Percentiles rank a stretch among this genome's conserved stretches.
These are phyloP conservation scores for Auricularia sp. DNA, from an alignment of 768 basidiomycete genomes.

Conservation along the genomic window DNA sequence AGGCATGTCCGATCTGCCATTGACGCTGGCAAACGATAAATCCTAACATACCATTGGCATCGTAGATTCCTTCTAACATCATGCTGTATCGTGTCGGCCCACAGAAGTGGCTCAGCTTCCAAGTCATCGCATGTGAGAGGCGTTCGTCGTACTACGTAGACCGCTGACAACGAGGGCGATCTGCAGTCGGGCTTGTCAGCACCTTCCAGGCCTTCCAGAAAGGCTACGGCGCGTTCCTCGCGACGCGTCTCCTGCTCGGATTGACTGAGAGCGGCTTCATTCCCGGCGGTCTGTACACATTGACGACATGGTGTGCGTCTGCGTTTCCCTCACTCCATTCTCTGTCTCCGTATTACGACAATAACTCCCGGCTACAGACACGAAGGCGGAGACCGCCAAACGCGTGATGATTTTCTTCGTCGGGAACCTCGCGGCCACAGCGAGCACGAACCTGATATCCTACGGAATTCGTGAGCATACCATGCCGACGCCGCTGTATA, in stretches of 20 bases:
- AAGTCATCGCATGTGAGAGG: neutral
- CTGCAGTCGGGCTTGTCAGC: neutral
- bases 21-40: neutral
- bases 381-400: neutral
- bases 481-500: neutral
- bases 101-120: slow-evolving; percentile 1
- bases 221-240: neutral
- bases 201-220: neutral
- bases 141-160: neutral
- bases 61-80: neutral
- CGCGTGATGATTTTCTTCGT: neutral
- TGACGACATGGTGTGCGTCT: neutral
- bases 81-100: neutral
- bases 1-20: neutral
- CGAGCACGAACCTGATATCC: neutral
- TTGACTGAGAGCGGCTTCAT: neutral
- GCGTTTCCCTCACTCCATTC: neutral
- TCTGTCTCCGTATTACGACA: neutral
- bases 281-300: neutral
- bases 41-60: neutral
- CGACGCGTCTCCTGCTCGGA: neutral
- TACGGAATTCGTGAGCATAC: neutral
- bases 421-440: neutral
- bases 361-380: neutral
- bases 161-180: neutral